A percentile compares a stretch with the other conserved stretches of the same genome.
Evolutionary conservation across 768 basidiomycete genomes (phyloP).

Genomic region (Tylopilus plumbeoviolaceoides): DNA sequence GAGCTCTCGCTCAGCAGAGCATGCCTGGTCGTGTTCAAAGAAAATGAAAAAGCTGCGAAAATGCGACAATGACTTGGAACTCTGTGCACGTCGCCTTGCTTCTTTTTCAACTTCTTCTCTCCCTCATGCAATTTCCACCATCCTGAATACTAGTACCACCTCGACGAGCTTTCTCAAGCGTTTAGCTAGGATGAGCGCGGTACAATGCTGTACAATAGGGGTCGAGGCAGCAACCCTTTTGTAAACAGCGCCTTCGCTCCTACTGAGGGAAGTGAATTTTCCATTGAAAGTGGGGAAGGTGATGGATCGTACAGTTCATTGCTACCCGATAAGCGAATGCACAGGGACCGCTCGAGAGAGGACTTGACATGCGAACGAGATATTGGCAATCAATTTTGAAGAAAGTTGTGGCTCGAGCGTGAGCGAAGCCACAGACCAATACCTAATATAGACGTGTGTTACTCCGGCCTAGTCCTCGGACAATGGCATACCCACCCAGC

Average conservation of each 20-base stretch:
- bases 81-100: slow-evolving; percentile 72
- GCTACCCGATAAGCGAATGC: slow-evolving; percentile 45
- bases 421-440: slow-evolving; percentile 63
- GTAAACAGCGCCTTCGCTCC: slow-evolving; percentile 71
- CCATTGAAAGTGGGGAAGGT: slow-evolving; percentile 69
- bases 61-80: slow-evolving; percentile 79
- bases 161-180: slow-evolving; percentile 67
- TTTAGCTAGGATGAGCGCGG: slow-evolving; percentile 71
- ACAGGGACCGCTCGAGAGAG: slow-evolving; percentile 73
- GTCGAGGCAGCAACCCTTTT: slow-evolving; percentile 69
- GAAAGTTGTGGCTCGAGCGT: slow-evolving; percentile 85
- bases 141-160: slow-evolving; percentile 47
- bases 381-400: slow-evolving; percentile 88
- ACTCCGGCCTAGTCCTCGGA: background rate
- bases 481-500: slow-evolving; percentile 49
- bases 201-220: slow-evolving; percentile 77
- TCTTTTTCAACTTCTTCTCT: slow-evolving; percentile 72
- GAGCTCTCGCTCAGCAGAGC: slow-evolving; percentile 77
- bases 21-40: slow-evolving; percentile 37
- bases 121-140: slow-evolving; percentile 50
- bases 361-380: slow-evolving; percentile 75
- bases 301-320: slow-evolving; percentile 54
- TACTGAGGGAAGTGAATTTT: slow-evolving; percentile 73
- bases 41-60: slow-evolving; percentile 54
- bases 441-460: slow-evolving; percentile 39